Base-by-base conservation (phyloP, 495 filamentous ascomycete genomes). In the Annulohypoxylon nitens region DNA sequence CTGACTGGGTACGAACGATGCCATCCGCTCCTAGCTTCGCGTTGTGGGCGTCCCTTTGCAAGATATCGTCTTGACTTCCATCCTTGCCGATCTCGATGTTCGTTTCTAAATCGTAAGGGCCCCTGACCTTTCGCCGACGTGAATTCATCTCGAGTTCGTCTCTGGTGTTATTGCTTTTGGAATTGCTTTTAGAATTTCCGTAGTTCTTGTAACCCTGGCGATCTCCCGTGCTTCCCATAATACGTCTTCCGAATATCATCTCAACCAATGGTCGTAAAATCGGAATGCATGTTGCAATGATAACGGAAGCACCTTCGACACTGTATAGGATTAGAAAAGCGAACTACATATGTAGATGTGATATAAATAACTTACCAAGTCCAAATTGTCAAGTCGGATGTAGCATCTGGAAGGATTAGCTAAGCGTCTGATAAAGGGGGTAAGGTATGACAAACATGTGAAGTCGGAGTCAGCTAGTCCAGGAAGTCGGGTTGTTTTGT, bases 271-370 rank as follows among this genome's bases (percentile, higher is more conserved):
- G 86, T 33, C 80, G 70, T 2, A 87, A 76, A 50, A 85, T 78
- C 6, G 84, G 85, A 55, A 87, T 84, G 70, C 82, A 86, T 26
- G 83, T 79, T 12, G 85, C 85, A 36, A 86, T 82, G 65, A 85
- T 84, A 65, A 86, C 77, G 33, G 80, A 78, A 73, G 82, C 82
- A 16, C 81, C 82, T 75, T 87, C 84, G 75, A 85, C 75, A 33
- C 82, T 84, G 53, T 71, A 16, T 18, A 20, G 10, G 4, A 20
- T 64, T 18, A 34, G 64, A 8, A 11, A 3, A 12, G 37, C 18
- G 39, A 25, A 53, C 6, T 39, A 50, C 14, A 14, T 58, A 51
- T 23, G 20, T 23, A 1, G 11, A 10, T 9, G 43, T 9, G 7
- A 33, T 6, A 30, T n/a, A 2, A 20, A 48, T 26, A 14, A 54